Conservation (phyloP, 2,329 filamentous ascomycete genomes). For the Cladophialophora immunda region DNA sequence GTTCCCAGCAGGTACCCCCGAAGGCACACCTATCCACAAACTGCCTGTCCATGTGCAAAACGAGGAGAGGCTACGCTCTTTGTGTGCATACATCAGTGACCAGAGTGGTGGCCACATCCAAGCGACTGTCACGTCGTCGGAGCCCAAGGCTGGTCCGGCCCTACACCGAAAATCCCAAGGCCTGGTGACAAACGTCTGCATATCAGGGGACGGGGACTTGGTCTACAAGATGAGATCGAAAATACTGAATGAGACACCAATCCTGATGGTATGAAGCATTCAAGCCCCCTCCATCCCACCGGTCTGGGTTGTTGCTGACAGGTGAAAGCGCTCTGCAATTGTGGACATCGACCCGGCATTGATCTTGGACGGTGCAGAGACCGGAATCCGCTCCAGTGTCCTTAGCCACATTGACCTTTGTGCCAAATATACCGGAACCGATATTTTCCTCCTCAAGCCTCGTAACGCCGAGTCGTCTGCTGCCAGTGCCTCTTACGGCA, state of each 20-base stretch:
- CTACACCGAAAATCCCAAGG: conserved; percentile 61
- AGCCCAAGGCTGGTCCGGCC: conserved; percentile 71
- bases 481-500: conserved; percentile 70
- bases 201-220: conserved; percentile 85
- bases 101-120: conserved; percentile 74
- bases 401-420: conserved; percentile 87
- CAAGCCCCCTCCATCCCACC: not conserved
- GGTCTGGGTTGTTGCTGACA: conserved; percentile 33
- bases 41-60: conserved; percentile 92
- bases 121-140: conserved; percentile 82
- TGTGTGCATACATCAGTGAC: conserved; percentile 84
- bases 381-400: conserved; percentile 76
- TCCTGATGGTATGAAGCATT: conserved; percentile 77
- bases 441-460: conserved; percentile 94
- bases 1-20: conserved; percentile 84
- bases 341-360: conserved; percentile 93
- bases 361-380: conserved; percentile 77
- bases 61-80: conserved; percentile 76
- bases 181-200: conserved; percentile 84
- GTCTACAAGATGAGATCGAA: conserved; percentile 90
- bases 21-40: conserved; percentile 84
- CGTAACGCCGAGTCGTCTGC: conserved; percentile 82
- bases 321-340: conserved; percentile 79
- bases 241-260: conserved; percentile 89
- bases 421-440: conserved; percentile 87